Base-by-base conservation (phyloP, 768 basidiomycete genomes). In the Trametes coccinea region DNA sequence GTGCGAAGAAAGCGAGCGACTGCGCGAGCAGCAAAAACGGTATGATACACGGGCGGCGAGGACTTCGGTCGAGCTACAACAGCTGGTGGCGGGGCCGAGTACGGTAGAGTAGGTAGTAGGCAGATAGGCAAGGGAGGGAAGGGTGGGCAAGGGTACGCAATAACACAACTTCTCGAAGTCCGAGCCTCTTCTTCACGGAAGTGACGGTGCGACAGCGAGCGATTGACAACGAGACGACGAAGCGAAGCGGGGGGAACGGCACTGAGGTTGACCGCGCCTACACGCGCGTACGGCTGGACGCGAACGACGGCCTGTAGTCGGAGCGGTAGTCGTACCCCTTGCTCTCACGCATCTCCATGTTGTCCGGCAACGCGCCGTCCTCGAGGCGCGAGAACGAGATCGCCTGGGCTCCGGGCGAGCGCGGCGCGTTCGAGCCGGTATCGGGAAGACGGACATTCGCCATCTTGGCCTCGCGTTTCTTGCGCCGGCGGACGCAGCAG, bases 401-500 rank as follows among this genome's bases (percentile, higher is more conserved):
- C 41, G 61, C 43, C 27, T 53, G 37, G 16, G 50, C 33, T 13
- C 37, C 51, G 1, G 62, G 62, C 7, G 62, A 59, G 17, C 62
- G 62, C 3, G 40, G 34, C 1, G 45, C 11, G 34, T 37, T 14
- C 43, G 27, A 31, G 53, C 30, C 49, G n/a, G 59, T 49, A 45
- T 61, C 59, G 30, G 59, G 63, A 29, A 67, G 63, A n/a, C 53
- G 54, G 46, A 50, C 39, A 22, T 27, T 34, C 13, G 50, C 54
- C 14, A 53, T 14, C 53, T 62, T 51, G 16, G 63, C 59, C 33
- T 59, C 65, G 13, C 59, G 40, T 31, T 44, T 30, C 55, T 41
- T 59, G 46, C 68, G 67, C 50, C 70, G 68, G 14, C 59, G 60
- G 16, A 69, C 65, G 60, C 70, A 70, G 70, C 71, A 73, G 31